Evolutionary conservation across 2,329 filamentous ascomycete genomes (phyloP), one percentile per base, ranked within the genome.

Genomic region (Penicillium capsulatum): DNA sequence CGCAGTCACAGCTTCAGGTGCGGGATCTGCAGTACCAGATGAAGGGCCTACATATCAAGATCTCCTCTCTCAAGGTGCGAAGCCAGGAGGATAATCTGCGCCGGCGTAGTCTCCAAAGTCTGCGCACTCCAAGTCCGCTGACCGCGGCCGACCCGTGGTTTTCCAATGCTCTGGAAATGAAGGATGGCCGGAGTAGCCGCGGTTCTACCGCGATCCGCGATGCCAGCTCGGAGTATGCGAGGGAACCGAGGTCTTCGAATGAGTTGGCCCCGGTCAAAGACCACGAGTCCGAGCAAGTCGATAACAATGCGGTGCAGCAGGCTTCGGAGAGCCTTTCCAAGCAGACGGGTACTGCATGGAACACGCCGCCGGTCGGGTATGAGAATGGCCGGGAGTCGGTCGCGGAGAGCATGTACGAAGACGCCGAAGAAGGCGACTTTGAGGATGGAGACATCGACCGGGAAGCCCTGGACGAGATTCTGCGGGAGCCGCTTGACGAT

Each of bases 41-140:
- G 77, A 81, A 84, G 40, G 87, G 85, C 37, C 72, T 95, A 32
- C 90, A 89, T 58, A 86, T 85, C 44, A 87, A 88, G 55, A 89
- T 95, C 24, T 90, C 87, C 1, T 84, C 74, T 11, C 65, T 95
- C 29, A 84, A 86, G 53, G 81, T 89, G 47, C 83, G 87, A 53
- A 84, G 86, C 0, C 79, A 84, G 14, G 85, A 84, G 42, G 89
- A 94, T 53, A 88, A 78, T 52, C 64, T 94, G 54, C 82, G 86
- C 55, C 77, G 89, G 35, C 78, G 82, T 39, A 94, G 86, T 60
- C 64, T 90, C 36, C 83, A 87, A 52, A 89, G 78, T 55, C 65
- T 91, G 44, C 78, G 86, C 26, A 84, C 81, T 1, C 81, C 83
- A 0, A 92, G 84, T 56, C 88, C 86, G 0, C 86, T 94, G 57